Evolutionary conservation across 495 filamentous ascomycete species (phyloP).

Genomic region (Poronia punctata): DNA sequence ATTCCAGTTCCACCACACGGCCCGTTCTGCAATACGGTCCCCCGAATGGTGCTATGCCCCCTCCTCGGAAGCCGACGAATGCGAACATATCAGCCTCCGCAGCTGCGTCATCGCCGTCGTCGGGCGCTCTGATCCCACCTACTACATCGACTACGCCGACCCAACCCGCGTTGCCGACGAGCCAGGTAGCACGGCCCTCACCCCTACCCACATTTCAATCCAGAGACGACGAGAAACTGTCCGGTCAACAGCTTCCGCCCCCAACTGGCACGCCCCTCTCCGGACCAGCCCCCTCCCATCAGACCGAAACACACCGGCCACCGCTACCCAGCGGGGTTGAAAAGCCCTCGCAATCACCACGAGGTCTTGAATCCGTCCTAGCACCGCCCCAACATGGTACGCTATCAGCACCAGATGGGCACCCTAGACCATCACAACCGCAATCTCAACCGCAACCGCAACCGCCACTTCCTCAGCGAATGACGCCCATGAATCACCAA

Average conservation of each 20-base stretch:
- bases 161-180: constrained; percentile 6
- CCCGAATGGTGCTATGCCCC: constrained; percentile 51
- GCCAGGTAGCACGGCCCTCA: constrained; percentile 1
- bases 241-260: constrained; percentile 1
- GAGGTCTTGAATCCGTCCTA: constrained; percentile 24
- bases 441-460: constrained; percentile 18
- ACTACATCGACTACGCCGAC: constrained; percentile 13
- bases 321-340: constrained; percentile 10
- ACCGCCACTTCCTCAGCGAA: constrained; percentile 13
- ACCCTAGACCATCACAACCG: constrained; percentile 11
- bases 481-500: constrained; percentile 13
- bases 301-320: constrained; percentile 15
- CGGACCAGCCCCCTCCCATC: constrained; percentile 5
- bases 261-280: constrained; percentile 1
- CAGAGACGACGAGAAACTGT: background rate
- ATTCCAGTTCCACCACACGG: constrained; percentile 35
- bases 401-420: too few species aligned
- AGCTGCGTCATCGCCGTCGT: constrained; percentile 9
- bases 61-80: constrained; percentile 42
- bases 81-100: constrained; percentile 24
- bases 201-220: background rate
- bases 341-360: constrained; percentile 14
- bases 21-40: constrained; percentile 69
- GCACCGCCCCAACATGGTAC: constrained; percentile 23
- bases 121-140: constrained; percentile 11